A percentile compares a stretch with the other conserved stretches of the same genome.
These are phyloP conservation scores for Brassica hybrid DNA, from an alignment of 441 rosid genomes.

Conservation along the genomic window DNA sequence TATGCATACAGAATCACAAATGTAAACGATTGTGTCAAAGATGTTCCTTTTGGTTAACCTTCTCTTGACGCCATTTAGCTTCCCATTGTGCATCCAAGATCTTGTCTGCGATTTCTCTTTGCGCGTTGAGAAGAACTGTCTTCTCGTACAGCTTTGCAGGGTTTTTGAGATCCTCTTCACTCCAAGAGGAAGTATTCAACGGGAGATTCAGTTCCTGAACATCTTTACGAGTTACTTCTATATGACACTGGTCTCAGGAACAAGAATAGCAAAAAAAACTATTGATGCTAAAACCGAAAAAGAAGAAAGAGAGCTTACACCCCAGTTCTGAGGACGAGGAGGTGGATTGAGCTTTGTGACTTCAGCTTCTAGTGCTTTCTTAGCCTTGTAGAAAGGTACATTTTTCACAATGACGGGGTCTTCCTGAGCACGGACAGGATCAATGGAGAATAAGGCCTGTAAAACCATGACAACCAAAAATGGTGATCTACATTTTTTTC, in stretches of 20 bases:
- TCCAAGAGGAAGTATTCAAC: conserved; percentile 79
- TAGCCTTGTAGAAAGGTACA: conserved; percentile 83
- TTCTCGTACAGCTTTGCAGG: conserved; percentile 82
- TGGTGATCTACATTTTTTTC: not conserved
- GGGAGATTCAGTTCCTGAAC: conserved; percentile 85
- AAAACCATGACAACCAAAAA: conserved; percentile 32
- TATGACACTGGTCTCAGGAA: not conserved
- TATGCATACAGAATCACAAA: not conserved
- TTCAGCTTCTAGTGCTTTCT: conserved; percentile 77
- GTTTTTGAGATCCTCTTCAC: conserved; percentile 81
- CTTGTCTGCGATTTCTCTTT: conserved; percentile 85
- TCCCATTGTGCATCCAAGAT: conserved; percentile 91
- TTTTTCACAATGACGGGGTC: conserved; percentile 84
- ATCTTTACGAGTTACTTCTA: conserved; percentile 36
- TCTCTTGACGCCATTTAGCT: conserved; percentile 87
- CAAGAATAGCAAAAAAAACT: not conserved
- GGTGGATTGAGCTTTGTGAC: conserved; percentile 78
- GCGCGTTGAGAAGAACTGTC: conserved; percentile 90
- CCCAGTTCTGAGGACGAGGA: conserved; percentile 91
- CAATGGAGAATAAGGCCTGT: conserved; percentile 81
- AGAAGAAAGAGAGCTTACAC: conserved; percentile 57
- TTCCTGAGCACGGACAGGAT: conserved; percentile 82
- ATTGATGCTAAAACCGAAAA: too few species aligned
- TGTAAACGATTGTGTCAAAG: not conserved
- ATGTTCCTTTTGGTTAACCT: conserved; percentile 50